Evolutionary conservation across 2,329 filamentous ascomycete species (phyloP).

Genomic region (Lasiodiplodia citricola): DNA sequence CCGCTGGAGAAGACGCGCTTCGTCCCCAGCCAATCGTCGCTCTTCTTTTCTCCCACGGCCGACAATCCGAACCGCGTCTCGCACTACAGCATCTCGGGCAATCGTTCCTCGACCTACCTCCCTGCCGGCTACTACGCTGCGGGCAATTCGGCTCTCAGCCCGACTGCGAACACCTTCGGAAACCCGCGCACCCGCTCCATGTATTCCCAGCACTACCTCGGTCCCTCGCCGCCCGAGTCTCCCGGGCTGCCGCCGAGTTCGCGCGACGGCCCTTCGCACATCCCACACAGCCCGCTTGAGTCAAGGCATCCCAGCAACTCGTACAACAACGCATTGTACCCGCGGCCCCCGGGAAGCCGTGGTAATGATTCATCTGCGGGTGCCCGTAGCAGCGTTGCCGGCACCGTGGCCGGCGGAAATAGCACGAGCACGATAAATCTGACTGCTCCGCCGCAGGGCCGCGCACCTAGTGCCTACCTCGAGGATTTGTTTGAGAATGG

Average conservation of each 20-base stretch:
- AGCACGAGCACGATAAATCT: constrained; percentile 70
- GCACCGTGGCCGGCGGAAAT: constrained; percentile 28
- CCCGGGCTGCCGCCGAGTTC: constrained; percentile 21
- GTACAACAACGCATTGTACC: background rate
- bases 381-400: constrained; percentile 44
- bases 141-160: constrained; percentile 46
- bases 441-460: constrained; percentile 65
- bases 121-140: constrained; percentile 91
- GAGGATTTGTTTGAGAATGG: constrained; percentile 88
- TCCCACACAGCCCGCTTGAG: constrained; percentile 20
- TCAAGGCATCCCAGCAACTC: background rate
- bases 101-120: constrained; percentile 78
- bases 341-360: constrained; percentile 11
- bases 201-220: constrained; percentile 14
- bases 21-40: constrained; percentile 51
- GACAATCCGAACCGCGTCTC: constrained; percentile 31
- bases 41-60: constrained; percentile 97
- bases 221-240: constrained; percentile 20
- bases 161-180: constrained; percentile 1
- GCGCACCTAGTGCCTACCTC: constrained; percentile 86
- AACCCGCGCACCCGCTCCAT: constrained; percentile 21
- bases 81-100: constrained; percentile 30
- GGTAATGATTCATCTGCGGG: constrained; percentile 14
- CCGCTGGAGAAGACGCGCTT: constrained; percentile 36
- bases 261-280: constrained; percentile 18